These are phyloP conservation scores for Zymoseptoria ardabiliae DNA, from an alignment of 2,329 filamentous ascomycete species.

Conservation along the genomic window DNA sequence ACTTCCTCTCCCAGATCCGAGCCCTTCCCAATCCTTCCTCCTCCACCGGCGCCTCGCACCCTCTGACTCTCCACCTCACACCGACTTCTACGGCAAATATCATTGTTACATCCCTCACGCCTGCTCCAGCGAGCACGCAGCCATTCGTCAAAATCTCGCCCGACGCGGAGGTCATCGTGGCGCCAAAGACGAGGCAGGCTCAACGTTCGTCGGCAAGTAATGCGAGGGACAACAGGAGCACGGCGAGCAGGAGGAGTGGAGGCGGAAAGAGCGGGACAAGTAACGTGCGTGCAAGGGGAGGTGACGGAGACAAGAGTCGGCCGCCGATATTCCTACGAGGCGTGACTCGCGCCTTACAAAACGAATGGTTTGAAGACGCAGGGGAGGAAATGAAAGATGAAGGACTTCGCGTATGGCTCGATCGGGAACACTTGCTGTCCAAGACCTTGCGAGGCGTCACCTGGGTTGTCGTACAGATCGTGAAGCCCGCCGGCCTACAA, in stretches of 20 bases:
- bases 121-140: constrained; percentile 57
- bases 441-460: constrained; percentile 68
- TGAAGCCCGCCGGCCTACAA: constrained; percentile 72
- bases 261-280: constrained; percentile 65
- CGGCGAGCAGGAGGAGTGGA: constrained; percentile 67
- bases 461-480: constrained; percentile 77
- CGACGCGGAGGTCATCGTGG: constrained; percentile 94
- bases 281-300: constrained; percentile 54
- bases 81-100: constrained; percentile 94
- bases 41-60: constrained; percentile 54
- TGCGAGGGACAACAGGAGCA: constrained; percentile 70
- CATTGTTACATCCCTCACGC: constrained; percentile 73
- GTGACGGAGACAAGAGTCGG: constrained; percentile 59
- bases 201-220: constrained; percentile 45
- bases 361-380: constrained; percentile 65
- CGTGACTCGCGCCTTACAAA: constrained; percentile 61
- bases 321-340: constrained; percentile 69
- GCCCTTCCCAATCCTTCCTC: constrained; percentile 75
- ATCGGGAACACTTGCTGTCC: constrained; percentile 64
- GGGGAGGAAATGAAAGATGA: constrained; percentile 44
- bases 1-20: constrained; percentile 85
- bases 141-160: constrained; percentile 88
- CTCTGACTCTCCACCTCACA: constrained; percentile 84
- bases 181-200: constrained; percentile 71
- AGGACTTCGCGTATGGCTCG: constrained; percentile 73